Evolutionary conservation across 1,284 basidiomycete species (phyloP), one percentile per base, ranked within the genome.

Genomic region (Moesziomyces globuligerus): DNA sequence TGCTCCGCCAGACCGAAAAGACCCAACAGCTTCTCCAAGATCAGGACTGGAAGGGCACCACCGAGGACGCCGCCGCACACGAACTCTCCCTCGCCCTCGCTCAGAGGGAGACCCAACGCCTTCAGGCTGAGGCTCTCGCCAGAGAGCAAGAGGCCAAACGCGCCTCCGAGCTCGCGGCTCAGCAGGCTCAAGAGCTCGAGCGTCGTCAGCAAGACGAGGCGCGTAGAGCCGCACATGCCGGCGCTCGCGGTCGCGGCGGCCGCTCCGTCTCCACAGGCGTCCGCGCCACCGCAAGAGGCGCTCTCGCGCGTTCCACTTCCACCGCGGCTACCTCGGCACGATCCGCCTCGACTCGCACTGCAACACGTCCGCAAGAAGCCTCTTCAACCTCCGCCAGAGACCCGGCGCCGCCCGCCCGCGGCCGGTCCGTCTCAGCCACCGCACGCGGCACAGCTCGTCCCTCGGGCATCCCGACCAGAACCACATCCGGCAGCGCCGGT

Each of bases 1-100:
- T 80, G 41, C 59, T 81, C 25, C 54, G 72, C 20, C 73, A 81
- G 40, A 69, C 76, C 5, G 68, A 80, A 37, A 62, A 74, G 38
- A 76, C 78, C 11, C 76, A 78, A 26, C 49, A 58, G 44, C 60
- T 80, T 0, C 48, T 81, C 1, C 51, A 69, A 41, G 76, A 80
- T 23, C 53, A 59, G n/a, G 57, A 66, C 21, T 81, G 79, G 79
- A 72, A 73, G 45, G 79, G 79, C 4, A 65, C 72, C 1, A 69
- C 64, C 10, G 69, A 76, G 41, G 79, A 76, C 37, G 74, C 65
- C 0, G 40, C 49, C 13, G 72, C 68, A 1, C 74, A 76, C 41
- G 65, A 45, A 7, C 42, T 70, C 13, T 54, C 49, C 4, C 42
- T 76, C 7, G 69, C 61, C 5, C 57, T 72, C 1, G 68, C 68